Conservation (phyloP, 257 asterid species). For the Nicotiana paniculata region DNA sequence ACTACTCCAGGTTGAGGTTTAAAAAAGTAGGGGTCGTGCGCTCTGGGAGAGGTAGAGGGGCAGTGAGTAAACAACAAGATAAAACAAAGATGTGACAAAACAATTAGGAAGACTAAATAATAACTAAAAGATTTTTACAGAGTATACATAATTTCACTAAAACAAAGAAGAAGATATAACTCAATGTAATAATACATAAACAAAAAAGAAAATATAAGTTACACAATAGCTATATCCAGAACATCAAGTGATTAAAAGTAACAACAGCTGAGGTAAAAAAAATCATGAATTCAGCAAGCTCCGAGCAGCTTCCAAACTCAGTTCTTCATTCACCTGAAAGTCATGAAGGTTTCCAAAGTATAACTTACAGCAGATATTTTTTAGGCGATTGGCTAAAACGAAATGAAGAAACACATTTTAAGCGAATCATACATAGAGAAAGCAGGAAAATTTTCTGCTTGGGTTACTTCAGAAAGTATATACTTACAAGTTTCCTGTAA, state of each 20-base stretch:
- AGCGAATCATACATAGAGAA: neutral
- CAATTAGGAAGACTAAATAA: too few relatives aligned
- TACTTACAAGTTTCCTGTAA: conserved; percentile 61
- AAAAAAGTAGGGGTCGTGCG: too few relatives aligned
- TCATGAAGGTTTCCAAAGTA: neutral
- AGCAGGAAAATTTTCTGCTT: neutral
- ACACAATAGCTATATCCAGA: neutral
- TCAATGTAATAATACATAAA: neutral
- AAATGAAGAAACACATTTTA: neutral
- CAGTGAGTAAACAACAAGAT: too few relatives aligned
- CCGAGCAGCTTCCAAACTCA: conserved; percentile 55
- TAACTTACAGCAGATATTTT: neutral
- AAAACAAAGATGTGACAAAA: too few relatives aligned
- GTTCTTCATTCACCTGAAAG: conserved; percentile 64
- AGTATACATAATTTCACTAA: neutral
- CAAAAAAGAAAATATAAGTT: neutral
- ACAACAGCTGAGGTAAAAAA: neutral
- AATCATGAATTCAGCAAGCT: conserved; percentile 29
- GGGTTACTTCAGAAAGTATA: neutral
- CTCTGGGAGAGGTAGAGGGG: too few relatives aligned
- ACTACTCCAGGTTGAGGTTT: too few relatives aligned
- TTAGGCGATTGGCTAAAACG: neutral
- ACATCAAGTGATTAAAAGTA: neutral
- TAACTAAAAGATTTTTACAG: neutral
- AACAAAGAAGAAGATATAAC: neutral